Evolutionary conservation across 495 filamentous ascomycete genomes (phyloP).

Genomic region (Glonium stellatum): DNA sequence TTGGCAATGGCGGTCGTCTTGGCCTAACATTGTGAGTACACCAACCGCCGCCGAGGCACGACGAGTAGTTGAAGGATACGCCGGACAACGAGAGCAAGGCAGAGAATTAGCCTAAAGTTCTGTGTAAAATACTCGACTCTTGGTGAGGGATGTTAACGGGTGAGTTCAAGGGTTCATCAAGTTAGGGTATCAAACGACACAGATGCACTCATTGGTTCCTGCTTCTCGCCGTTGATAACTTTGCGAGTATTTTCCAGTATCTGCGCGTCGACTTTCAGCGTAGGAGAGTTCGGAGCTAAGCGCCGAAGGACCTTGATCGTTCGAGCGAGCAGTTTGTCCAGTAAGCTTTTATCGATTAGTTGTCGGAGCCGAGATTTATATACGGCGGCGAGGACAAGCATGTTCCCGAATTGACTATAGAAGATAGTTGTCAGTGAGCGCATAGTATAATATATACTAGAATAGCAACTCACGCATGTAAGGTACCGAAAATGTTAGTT

Average conservation of each 20-base stretch:
- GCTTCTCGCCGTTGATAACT: not conserved
- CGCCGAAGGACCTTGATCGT: conserved; percentile 65
- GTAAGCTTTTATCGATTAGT: conserved; percentile 26
- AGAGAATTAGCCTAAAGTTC: too few species aligned
- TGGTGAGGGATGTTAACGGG: not conserved
- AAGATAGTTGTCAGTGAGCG: not conserved
- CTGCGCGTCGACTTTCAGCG: conserved; percentile 56
- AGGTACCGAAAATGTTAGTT: conserved; percentile 91
- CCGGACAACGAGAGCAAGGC: too few species aligned
- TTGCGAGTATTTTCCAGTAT: conserved; percentile 45
- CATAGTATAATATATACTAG: not conserved
- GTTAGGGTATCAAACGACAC: not conserved
- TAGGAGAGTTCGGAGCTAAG: conserved; percentile 58
- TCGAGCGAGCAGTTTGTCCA: conserved; percentile 43
- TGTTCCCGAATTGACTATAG: conserved; percentile 89
- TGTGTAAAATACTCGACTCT: not conserved
- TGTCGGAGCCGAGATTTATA: conserved; percentile 54
- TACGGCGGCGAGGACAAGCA: conserved; percentile 77
- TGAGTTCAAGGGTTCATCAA: not conserved
- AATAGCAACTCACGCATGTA: conserved; percentile 75
- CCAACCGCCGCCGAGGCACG: not conserved
- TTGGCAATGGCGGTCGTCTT: not conserved
- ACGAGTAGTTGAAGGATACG: not conserved
- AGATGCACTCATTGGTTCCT: not conserved
- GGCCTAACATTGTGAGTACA: not conserved